These are phyloP conservation scores for Picocystis sp. DNA, from an alignment of 163 green algal genomes.

Conservation along the genomic window DNA sequence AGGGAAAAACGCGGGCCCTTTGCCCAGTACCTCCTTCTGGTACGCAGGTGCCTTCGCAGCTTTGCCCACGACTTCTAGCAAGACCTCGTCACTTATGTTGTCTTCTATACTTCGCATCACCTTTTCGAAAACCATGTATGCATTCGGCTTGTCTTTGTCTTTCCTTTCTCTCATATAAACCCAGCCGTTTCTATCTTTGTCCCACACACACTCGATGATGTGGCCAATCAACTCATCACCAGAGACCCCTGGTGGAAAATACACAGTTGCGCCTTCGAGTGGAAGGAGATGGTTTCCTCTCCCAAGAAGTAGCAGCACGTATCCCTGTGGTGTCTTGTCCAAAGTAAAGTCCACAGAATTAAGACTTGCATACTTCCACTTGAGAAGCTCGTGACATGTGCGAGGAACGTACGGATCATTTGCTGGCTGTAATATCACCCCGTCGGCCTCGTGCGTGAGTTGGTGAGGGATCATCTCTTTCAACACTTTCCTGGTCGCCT, in stretches of 20 bases:
- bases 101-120: constrained; percentile 28
- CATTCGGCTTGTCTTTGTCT: constrained; percentile 85
- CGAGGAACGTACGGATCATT: constrained; percentile 57
- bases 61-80: background rate
- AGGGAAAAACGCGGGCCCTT: too few relatives aligned
- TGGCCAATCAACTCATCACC: constrained; percentile 20
- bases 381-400: constrained; percentile 78
- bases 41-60: too few relatives aligned
- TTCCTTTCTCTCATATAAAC: constrained; percentile 59
- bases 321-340: background rate
- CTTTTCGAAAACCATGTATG: constrained; percentile 58
- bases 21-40: too few relatives aligned
- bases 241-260: constrained; percentile 22
- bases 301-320: too few relatives aligned
- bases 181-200: constrained; percentile 44
- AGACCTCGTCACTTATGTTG: constrained; percentile 1
- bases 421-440: constrained; percentile 77
- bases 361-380: constrained; percentile 91
- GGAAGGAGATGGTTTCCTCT: background rate
- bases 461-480: constrained; percentile 48
- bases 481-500: constrained; percentile 33
- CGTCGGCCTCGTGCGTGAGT: constrained; percentile 79
- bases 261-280: constrained; percentile 24
- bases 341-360: constrained; percentile 88
- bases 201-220: constrained; percentile 81